Conservation (phyloP, 441 rosid genomes). For the Adansonia gregorii region DNA sequence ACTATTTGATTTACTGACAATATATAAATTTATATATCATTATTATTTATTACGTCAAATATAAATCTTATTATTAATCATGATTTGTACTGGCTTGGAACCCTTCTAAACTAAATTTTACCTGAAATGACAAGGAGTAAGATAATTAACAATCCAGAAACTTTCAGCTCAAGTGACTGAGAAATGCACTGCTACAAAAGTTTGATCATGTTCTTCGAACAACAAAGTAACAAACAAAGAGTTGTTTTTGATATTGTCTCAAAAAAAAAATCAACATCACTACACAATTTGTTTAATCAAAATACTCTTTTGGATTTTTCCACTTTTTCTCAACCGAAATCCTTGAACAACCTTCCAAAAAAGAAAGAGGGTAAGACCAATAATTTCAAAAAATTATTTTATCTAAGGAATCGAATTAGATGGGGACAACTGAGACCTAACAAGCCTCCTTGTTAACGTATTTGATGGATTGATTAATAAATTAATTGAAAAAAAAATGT, state of each 20-base stretch:
- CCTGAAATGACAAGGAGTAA: not conserved
- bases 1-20: no score
- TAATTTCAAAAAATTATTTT: not conserved
- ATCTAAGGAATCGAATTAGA: not conserved
- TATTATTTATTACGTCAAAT: no score
- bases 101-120: not conserved
- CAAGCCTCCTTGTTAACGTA: not conserved
- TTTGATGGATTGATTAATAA: not conserved
- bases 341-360: not conserved
- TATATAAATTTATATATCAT: no score
- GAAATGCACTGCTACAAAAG: not conserved
- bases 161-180: not conserved
- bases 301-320: not conserved
- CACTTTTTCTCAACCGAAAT: not conserved
- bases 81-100: not conserved
- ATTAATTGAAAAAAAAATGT: not conserved
- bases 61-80: no score
- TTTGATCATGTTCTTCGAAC: conserved; percentile 2
- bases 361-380: not conserved
- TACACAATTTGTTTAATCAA: not conserved
- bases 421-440: not conserved
- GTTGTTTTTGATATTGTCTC: not conserved
- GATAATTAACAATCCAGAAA: not conserved
- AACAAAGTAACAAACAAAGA: not conserved
- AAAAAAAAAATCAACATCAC: not conserved